Conservation (phyloP, 2,329 filamentous ascomycete genomes). For the Aspergillus floridensis region DNA sequence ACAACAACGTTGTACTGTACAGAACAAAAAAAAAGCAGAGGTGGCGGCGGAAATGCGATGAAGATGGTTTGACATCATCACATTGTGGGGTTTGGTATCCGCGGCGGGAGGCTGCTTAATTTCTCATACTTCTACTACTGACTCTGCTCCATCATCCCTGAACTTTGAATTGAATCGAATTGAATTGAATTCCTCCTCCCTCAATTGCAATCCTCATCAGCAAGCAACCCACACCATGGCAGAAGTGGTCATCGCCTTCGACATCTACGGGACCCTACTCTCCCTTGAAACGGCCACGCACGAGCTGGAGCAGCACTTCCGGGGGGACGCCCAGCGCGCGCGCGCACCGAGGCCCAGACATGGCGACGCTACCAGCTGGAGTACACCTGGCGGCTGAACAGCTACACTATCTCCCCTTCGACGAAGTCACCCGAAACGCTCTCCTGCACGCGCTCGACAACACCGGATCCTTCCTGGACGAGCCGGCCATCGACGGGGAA, state of each 20-base stretch:
- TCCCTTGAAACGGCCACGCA: constrained; percentile 67
- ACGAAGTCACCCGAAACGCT: too few relatives aligned
- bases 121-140: too few relatives aligned
- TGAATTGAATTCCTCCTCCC: neutral
- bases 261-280: constrained; percentile 72
- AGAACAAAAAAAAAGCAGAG: neutral
- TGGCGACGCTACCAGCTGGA: constrained; percentile 72
- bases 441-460: too few relatives aligned
- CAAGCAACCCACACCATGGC: constrained; percentile 7
- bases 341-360: constrained; percentile 55
- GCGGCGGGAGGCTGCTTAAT: neutral
- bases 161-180: neutral
- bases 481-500: constrained; percentile 51
- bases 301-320: constrained; percentile 57
- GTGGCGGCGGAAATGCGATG: neutral
- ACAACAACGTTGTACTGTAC: neutral
- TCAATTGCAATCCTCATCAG: neutral
- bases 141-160: too few relatives aligned
- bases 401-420: too few relatives aligned
- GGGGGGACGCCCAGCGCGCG: constrained; percentile 53
- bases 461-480: too few relatives aligned
- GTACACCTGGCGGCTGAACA: constrained; percentile 73
- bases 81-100: neutral
- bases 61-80: constrained; percentile 2
- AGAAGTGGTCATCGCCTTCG: constrained; percentile 62